Base-by-base conservation (phyloP, 306 rosid genomes). In the Corylus avellana region DNA sequence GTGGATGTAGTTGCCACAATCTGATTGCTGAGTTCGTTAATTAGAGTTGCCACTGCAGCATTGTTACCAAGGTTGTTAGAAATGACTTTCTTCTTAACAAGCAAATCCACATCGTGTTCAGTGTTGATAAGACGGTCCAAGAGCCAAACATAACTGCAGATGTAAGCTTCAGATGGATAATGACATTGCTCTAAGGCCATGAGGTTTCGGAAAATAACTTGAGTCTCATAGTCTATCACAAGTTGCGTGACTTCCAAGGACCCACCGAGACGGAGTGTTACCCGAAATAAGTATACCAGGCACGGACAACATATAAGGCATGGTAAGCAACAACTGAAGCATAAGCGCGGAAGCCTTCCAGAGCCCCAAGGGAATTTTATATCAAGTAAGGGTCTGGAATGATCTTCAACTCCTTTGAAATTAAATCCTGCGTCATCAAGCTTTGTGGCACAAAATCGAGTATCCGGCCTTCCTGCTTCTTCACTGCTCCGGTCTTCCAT, bases 151-250 rank as follows among this genome's bases (percentile, higher is more conserved):
- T 85, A 85, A 4, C 62, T 75, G 75, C 83, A 80, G 16, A 84
- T 35, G 32, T 81, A 74, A 16, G 78, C 14, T 0, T 74, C 2
- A 3, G n/a, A 0, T 0, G 85, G 78, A 48, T 77, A 80, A 20
- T 70, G 73, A 37, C 83, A 80, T 68, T 80, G 81, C 71, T 80
- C 81, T 37, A 83, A 46, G 12, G 87, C 84, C 75, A 84, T 72
- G 9, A 84, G 32, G 46, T 84, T 48, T 48, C 53, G 53, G 3
- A 77, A 20, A 18, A 82, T 5, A 50, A 64, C 57, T 17, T 77
- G 82, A 0, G 80, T 77, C 2, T 20, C 42, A 39, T 44, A 17
- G 2, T 77, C 71, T 0, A 77, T 42, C 14, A 2, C 35, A 35
- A 80, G 27, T 1, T 32, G 47, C 1, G 82, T 72, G 18, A 84